Conservation (phyloP, 805 yeast genomes). For the Saccharomycopsis guyanensis region DNA sequence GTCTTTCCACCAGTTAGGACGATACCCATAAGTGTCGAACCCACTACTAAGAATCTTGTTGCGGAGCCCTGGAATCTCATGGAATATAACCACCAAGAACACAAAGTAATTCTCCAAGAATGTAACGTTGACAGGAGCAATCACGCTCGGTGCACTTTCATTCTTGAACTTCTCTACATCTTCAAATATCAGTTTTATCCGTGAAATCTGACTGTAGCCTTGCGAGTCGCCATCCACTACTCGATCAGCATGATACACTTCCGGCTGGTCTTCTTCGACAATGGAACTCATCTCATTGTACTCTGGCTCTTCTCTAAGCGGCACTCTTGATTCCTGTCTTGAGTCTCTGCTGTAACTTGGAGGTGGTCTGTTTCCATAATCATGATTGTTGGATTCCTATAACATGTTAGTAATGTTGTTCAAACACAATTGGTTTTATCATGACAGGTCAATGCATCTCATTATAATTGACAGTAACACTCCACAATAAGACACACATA, state of each 20-base stretch:
- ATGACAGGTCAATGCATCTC: too few species aligned
- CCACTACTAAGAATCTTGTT: slow-evolving; percentile 8
- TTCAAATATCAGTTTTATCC: slow-evolving; percentile 2
- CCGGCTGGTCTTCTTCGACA: neutral
- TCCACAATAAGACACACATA: too few species aligned
- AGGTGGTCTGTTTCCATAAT: too few species aligned
- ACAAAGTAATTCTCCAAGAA: slow-evolving; percentile 13
- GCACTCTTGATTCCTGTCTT: too few species aligned
- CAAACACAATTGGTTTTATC: too few species aligned
- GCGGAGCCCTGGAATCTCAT: slow-evolving; percentile 14
- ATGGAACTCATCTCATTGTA: neutral
- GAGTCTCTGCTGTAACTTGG: too few species aligned
- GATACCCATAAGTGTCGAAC: slow-evolving; percentile 7
- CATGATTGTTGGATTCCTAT: too few species aligned
- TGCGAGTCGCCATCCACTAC: neutral
- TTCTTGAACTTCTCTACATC: slow-evolving; percentile 2
- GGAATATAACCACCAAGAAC: slow-evolving; percentile 9
- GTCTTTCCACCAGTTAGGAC: slow-evolving; percentile 15
- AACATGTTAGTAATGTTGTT: too few species aligned
- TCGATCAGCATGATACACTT: neutral
- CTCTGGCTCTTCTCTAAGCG: too few species aligned
- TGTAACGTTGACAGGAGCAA: slow-evolving; percentile 5
- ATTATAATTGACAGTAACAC: too few species aligned
- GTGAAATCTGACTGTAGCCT: neutral
- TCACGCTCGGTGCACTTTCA: slow-evolving; percentile 1